These are phyloP conservation scores for Plectosphaerella cucumerina DNA, from an alignment of 2,329 filamentous ascomycete genomes.

Conservation along the genomic window DNA sequence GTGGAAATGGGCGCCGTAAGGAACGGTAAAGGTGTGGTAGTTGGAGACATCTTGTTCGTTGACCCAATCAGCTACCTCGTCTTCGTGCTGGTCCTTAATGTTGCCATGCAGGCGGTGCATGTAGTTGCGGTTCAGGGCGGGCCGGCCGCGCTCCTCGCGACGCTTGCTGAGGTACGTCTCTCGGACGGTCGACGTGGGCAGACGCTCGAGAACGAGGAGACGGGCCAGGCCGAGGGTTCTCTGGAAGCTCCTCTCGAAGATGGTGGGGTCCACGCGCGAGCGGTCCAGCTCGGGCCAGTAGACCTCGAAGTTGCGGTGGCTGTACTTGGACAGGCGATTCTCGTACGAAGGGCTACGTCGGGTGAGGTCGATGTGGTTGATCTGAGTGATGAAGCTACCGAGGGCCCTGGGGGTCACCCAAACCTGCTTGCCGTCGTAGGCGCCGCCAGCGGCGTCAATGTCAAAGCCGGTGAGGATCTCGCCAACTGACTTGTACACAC, in stretches of 20 bases:
- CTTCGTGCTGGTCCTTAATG: slow-evolving; percentile 72
- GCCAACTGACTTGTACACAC: slow-evolving; percentile 77
- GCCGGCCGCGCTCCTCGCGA: slow-evolving; percentile 68
- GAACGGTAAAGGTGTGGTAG: slow-evolving; percentile 74
- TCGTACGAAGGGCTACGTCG: slow-evolving; percentile 84
- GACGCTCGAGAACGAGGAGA: slow-evolving; percentile 72
- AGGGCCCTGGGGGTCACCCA: slow-evolving; percentile 75
- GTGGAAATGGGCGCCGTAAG: slow-evolving; percentile 58
- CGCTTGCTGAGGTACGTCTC: slow-evolving; percentile 68
- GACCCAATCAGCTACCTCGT: slow-evolving; percentile 82
- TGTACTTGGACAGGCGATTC: slow-evolving; percentile 81
- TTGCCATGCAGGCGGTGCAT: slow-evolving; percentile 54
- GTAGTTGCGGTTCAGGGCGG: slow-evolving; percentile 42
- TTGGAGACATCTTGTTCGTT: slow-evolving; percentile 71
- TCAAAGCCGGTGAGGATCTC: slow-evolving; percentile 88
- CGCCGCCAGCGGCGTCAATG: slow-evolving; percentile 78
- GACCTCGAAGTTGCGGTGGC: slow-evolving; percentile 78
- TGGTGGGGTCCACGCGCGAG: slow-evolving; percentile 75
- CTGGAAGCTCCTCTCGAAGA: slow-evolving; percentile 77
- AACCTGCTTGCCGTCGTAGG: slow-evolving; percentile 77
- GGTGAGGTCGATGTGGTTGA: slow-evolving; percentile 74
- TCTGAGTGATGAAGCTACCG: slow-evolving; percentile 75
- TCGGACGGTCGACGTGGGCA: slow-evolving; percentile 65
- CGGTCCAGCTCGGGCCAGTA: slow-evolving; percentile 74
- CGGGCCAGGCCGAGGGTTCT: slow-evolving; percentile 74